Conservation (phyloP, 495 filamentous ascomycete genomes). For the Cetradonia linearis region DNA sequence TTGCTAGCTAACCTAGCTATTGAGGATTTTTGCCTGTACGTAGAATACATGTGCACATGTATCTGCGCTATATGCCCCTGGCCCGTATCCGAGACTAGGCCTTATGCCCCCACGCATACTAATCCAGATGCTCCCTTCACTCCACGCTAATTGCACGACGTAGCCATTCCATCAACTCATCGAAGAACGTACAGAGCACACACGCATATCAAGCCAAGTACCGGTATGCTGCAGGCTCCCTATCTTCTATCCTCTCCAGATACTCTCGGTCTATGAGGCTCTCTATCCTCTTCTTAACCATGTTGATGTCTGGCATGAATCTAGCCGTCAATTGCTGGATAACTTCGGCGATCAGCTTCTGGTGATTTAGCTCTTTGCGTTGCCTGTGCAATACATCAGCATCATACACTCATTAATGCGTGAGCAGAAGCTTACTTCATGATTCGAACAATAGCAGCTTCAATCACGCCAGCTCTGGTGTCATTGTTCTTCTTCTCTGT, state of each 20-base stretch:
- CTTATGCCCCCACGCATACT: neutral
- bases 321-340: slow-evolving; percentile 65
- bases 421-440: slow-evolving; percentile 66
- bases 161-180: neutral
- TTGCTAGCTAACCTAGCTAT: neutral
- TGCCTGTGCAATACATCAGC: slow-evolving; percentile 46
- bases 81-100: neutral
- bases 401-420: neutral
- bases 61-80: neutral
- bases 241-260: slow-evolving; percentile 71
- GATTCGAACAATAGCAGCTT: slow-evolving; percentile 84
- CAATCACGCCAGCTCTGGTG: slow-evolving; percentile 63
- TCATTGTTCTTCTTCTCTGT: slow-evolving; percentile 84
- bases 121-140: neutral
- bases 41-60: neutral
- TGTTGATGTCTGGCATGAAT: slow-evolving; percentile 79
- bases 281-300: slow-evolving; percentile 94
- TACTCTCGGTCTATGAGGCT: slow-evolving; percentile 88
- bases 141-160: slow-evolving; percentile 15
- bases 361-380: slow-evolving; percentile 74
- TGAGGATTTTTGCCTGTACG: neutral
- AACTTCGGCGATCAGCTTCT: slow-evolving; percentile 74
- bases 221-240: slow-evolving; percentile 56
- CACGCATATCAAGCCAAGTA: slow-evolving; percentile 62
- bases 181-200: neutral